Conservation (phyloP, 805 yeast genomes). For the Barnettozyma sucrosica region DNA sequence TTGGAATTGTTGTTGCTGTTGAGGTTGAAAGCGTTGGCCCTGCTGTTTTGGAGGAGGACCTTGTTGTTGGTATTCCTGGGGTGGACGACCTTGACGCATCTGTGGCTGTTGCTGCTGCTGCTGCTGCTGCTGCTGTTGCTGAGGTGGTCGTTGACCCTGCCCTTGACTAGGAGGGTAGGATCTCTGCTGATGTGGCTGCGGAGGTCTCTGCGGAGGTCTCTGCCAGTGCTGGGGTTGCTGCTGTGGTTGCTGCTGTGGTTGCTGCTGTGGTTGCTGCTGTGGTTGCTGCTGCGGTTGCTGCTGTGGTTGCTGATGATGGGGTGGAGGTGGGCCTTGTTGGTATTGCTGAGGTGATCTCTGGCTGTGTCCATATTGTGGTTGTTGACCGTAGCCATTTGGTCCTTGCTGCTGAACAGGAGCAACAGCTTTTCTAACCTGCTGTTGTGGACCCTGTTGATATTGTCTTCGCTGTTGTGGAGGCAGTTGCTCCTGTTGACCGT, state of each 20-base stretch:
- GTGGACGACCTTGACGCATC: background rate
- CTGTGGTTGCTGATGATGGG: constrained; percentile 13
- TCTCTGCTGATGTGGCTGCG: constrained; percentile 1
- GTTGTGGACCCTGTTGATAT: constrained; percentile 4
- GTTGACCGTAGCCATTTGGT: background rate
- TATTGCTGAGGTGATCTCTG: constrained; percentile 7
- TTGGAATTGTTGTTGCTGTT: background rate
- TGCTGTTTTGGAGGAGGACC: background rate
- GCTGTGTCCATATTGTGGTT: background rate
- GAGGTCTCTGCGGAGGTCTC: constrained; percentile 1
- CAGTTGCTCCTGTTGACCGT: constrained; percentile 2
- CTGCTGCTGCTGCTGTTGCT: no score
- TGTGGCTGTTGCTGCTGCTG: no score
- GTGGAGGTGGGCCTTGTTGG: constrained; percentile 9
- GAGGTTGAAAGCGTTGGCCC: background rate
- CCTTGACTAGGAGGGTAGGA: constrained; percentile 9
- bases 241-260: constrained; percentile 7
- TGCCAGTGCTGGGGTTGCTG: background rate
- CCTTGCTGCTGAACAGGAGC: background rate
- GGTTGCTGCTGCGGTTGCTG: constrained; percentile 4
- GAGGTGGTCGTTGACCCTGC: constrained; percentile 2
- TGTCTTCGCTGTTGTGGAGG: constrained; percentile 1
- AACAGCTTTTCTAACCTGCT: background rate
- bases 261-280: constrained; percentile 11
- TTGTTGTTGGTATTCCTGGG: background rate